These are phyloP conservation scores for Leucosporidium yakuticum DNA, from an alignment of 768 basidiomycete genomes.

Conservation along the genomic window DNA sequence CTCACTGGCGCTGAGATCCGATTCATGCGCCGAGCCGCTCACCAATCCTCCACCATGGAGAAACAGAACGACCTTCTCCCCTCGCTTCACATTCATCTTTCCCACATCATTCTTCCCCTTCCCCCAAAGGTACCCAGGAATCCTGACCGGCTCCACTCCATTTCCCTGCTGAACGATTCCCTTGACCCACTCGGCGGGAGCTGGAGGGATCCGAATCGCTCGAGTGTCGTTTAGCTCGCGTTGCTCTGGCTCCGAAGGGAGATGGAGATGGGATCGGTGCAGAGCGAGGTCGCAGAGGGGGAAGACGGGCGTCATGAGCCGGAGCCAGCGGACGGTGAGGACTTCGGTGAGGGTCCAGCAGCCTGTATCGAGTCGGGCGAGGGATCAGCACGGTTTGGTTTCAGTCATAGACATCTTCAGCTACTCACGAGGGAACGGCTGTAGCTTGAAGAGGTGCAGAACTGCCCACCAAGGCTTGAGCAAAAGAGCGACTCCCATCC, in stretches of 20 bases:
- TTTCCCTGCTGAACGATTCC: not conserved
- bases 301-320: not conserved
- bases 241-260: not conserved
- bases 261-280: not conserved
- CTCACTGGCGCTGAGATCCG: not conserved
- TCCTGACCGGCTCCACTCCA: not conserved
- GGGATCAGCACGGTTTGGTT: too few relatives aligned
- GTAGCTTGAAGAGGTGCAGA: too few relatives aligned
- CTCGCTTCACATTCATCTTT: not conserved
- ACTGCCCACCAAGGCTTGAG: too few relatives aligned
- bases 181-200: not conserved
- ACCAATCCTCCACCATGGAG: not conserved
- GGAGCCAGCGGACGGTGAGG: not conserved
- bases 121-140: not conserved
- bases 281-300: not conserved
- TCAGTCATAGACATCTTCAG: too few relatives aligned
- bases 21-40: not conserved
- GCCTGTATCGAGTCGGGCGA: not conserved
- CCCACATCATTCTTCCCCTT: not conserved
- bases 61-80: not conserved
- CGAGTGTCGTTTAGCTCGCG: not conserved
- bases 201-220: not conserved
- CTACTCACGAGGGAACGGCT: too few relatives aligned
- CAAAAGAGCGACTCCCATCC: too few relatives aligned
- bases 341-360: not conserved